phyloP scores from a whole-genome alignment of 2,329 filamentous ascomycete species.

The Colletotrichum eleusines region DNA sequence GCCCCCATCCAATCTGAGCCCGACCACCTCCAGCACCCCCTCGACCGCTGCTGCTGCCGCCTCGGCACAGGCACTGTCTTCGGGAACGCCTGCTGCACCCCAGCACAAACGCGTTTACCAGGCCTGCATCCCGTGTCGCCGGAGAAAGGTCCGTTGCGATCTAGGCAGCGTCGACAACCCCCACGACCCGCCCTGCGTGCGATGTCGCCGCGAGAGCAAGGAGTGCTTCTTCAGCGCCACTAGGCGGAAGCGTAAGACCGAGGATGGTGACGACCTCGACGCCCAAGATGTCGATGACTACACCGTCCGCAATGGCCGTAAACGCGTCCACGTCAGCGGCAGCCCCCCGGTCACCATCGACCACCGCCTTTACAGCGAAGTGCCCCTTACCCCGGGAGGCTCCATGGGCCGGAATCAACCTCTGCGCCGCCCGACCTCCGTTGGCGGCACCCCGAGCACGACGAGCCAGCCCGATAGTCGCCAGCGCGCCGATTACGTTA shows the following conservation, averaged over 20 bases:
- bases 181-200: slow-evolving; percentile 91
- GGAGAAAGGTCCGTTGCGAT: slow-evolving; percentile 72
- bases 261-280: slow-evolving; percentile 65
- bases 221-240: slow-evolving; percentile 98
- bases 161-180: slow-evolving; percentile 89
- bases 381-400: slow-evolving; percentile 75
- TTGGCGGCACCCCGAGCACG: slow-evolving; percentile 50
- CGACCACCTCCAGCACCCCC: slow-evolving; percentile 40
- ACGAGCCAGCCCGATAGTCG: slow-evolving; percentile 47
- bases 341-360: slow-evolving; percentile 59
- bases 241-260: slow-evolving; percentile 87
- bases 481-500: slow-evolving; percentile 52
- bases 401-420: slow-evolving; percentile 75
- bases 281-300: slow-evolving; percentile 69
- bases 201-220: slow-evolving; percentile 94
- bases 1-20: slow-evolving; percentile 37
- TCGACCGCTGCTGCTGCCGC: slow-evolving; percentile 39
- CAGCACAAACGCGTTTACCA: slow-evolving; percentile 74
- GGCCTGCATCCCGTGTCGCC: slow-evolving; percentile 72
- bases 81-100: slow-evolving; percentile 35
- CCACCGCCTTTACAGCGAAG: slow-evolving; percentile 61
- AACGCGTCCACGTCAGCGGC: slow-evolving; percentile 67
- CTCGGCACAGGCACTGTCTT: slow-evolving; percentile 14
- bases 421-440: slow-evolving; percentile 67
- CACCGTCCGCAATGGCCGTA: slow-evolving; percentile 78